Evolutionary conservation across 306 rosid genomes (phyloP), one percentile per base, ranked within the genome.

Genomic region (Cucumis cinereus): DNA sequence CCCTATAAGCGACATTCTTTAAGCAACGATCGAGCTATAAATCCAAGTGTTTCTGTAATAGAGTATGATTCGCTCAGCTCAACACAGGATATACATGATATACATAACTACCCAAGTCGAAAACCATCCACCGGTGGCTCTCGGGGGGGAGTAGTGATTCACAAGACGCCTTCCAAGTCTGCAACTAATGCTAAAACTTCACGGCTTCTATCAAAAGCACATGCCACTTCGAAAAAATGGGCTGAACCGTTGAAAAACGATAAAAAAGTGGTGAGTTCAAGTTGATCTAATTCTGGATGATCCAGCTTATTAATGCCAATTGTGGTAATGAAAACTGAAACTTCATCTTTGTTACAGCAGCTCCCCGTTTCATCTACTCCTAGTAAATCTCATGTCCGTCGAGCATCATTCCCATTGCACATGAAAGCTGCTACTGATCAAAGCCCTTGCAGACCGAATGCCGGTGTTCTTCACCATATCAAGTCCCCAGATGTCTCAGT

Each of bases 401-500:
- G 99, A 72, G 93, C 93, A 60, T 95, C 99, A 33, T 86, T 95
- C 82, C 99, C 98, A 9, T 72, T 90, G 76, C 82, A 86, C 28
- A 80, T 83, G 66, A 81, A 71, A 70, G 79, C 83, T 87, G 75
- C 85, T 38, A 81, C 73, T 57, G 85, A 84, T 56, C 82, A 82
- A 80, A 84, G 81, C 55, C 81, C 81, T 68, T 80, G 73, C 76
- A 73, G 85, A 79, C 82, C 87, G 45, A 77, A 68, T 55, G 72
- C 52, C 58, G 88, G 85, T 35, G 45, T 88, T 67, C 87, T 92
- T 75, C 83, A 88, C 76, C 78, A 68, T 16, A 76, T 81, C 50
- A 81, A 90, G 77, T 95, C 99, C 16, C 98, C 90, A 4, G 91
- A 95, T 68, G 87, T 95, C 74, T 95, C 99, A 0, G 98, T 95